Conservation (phyloP, 192 early-diverging fungal genomes). For the Entomortierella parvispora region DNA sequence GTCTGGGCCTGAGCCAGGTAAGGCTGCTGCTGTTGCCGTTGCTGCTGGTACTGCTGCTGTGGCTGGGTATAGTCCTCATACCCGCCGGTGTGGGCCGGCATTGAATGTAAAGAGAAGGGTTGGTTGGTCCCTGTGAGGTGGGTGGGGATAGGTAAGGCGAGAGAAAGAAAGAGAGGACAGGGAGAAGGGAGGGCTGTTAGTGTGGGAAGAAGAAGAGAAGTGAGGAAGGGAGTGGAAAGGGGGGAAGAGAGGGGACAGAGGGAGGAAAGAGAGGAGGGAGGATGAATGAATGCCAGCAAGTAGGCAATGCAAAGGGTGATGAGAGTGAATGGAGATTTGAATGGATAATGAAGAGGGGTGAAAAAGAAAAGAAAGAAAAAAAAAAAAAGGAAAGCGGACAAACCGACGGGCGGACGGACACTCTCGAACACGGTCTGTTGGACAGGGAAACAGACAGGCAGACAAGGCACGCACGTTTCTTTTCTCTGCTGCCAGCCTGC, state of each 20-base stretch:
- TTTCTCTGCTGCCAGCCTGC: too few relatives aligned
- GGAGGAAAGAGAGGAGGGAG: neutral
- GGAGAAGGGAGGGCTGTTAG: neutral
- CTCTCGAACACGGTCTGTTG: too few relatives aligned
- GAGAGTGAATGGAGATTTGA: neutral
- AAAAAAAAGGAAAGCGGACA: neutral
- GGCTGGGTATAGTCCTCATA: neutral
- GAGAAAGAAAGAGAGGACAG: neutral
- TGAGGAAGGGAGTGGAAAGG: neutral
- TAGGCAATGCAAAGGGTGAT: neutral
- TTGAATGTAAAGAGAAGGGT: neutral
- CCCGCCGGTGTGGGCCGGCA: neutral
- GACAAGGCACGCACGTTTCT: too few relatives aligned
- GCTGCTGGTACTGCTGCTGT: neutral
- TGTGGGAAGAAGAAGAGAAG: neutral
- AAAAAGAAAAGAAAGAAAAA: neutral
- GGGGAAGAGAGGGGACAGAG: neutral
- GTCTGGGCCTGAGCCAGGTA: neutral
- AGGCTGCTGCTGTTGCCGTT: neutral
- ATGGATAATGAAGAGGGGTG: neutral
- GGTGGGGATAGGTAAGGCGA: neutral
- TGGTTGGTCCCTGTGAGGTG: neutral
- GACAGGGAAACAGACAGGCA: too few relatives aligned
- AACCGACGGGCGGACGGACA: too few relatives aligned
- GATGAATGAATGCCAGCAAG: neutral